Evolutionary conservation across 2,329 filamentous ascomycete genomes (phyloP), one percentile per base, ranked within the genome.

Genomic region (Stenocarpella maydis): DNA sequence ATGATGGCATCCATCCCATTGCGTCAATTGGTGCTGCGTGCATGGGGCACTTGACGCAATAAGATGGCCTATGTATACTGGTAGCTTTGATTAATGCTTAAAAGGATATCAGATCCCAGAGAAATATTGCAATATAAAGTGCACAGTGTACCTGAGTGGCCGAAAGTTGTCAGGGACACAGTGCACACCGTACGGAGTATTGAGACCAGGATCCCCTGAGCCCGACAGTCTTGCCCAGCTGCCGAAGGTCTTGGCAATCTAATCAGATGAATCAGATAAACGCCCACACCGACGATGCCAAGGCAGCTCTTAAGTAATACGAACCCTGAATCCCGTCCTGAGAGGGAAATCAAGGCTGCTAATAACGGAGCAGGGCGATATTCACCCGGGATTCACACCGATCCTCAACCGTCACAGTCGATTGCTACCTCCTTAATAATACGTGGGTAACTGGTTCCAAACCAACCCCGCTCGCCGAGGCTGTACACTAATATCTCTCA

Each of bases 201-300:
- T n/a, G n/a, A n/a, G 19, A 28, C 53, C 5, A 26, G 37, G 37
- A 21, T n/a, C 24, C 34, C 63, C 39, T 26, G 49, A 19, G n/a
- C 3, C n/a, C 19, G 24, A 1, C 34, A 54, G 12, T 45, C 63
- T 54, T 66, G 63, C 39, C 50, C 12, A 15, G 37, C 37, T 34
- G 21, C 24, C 39, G 17, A 10, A 2, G 2, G 15, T 15, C 63
- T 66, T 66, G 63, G 39, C 63, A 54, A 66, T 66, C 64, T 67
- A 67, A 67, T 67, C 64, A 49, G 64, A 67, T 67, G 64, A 39
- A 67, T 67, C 52, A 67, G 64, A 67, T 67, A 65, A 65, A 53
- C 28, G 17, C 64, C 47, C 3, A 26, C 15, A 4, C n/a, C 17
- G 17, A 34, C 50, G 10, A 47, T 24, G 50, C 37, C 50, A 37